Evolutionary conservation across 495 filamentous ascomycete genomes (phyloP).

Genomic region (Talaromyces ruber): DNA sequence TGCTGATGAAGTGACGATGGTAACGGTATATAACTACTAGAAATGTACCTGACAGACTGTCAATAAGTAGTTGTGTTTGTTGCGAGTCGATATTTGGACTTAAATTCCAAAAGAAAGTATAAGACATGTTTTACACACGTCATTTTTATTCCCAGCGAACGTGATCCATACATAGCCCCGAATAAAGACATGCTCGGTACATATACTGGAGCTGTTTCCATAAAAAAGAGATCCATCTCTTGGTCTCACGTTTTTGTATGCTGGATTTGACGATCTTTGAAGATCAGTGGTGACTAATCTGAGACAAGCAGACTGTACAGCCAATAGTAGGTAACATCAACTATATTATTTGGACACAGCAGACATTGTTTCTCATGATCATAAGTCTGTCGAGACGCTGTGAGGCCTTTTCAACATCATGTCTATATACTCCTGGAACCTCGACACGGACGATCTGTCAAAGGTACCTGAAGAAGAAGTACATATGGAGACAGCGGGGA

Average conservation of each 20-base stretch:
- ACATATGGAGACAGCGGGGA: neutral
- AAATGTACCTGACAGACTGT: neutral
- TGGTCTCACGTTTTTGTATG: neutral
- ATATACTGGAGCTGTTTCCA: neutral
- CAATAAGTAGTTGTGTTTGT: neutral
- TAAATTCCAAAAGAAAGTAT: neutral
- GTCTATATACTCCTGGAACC: neutral
- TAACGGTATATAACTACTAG: neutral
- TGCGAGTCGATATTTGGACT: neutral
- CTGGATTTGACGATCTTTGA: neutral
- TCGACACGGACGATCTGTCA: neutral
- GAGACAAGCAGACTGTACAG: neutral
- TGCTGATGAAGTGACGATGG: neutral
- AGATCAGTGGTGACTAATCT: neutral
- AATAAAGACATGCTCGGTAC: neutral
- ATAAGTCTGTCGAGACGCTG: neutral
- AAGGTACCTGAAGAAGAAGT: too few relatives aligned
- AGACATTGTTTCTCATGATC: neutral
- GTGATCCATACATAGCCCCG: neutral
- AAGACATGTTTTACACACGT: slow-evolving; percentile 1
- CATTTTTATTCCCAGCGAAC: neutral
- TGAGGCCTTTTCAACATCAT: neutral
- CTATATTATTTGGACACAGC: neutral
- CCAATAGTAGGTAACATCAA: neutral
- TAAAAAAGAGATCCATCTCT: neutral